Evolutionary conservation across 2,329 filamentous ascomycete genomes (phyloP), one percentile per base, ranked within the genome.

Genomic region (Chaetoscypha palmicola): DNA sequence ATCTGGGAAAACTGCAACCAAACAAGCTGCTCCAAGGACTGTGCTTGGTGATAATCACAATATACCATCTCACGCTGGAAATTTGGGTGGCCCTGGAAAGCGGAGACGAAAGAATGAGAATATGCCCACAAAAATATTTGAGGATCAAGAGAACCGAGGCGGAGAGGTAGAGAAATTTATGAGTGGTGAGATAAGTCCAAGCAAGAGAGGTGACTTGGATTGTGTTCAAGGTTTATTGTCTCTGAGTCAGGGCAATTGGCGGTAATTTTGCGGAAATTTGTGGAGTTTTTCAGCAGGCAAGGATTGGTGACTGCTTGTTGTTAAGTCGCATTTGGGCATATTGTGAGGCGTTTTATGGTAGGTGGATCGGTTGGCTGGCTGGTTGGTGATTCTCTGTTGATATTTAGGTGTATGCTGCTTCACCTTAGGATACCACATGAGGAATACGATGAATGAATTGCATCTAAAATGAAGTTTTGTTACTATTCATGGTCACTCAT

Each of bases 221-320:
- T 94, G 88, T 59, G 83, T 95, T 36, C 87, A 91, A 43, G 88
- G 88, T n/a, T 66, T 97, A 51, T 64, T 96, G 50, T 91, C 86
- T 39, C 71, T 97, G 35, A 94, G 88, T 58, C 86, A 94, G 66
- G 91, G 90, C n/a, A 87, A 87, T 59, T 96, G 90, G 89, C 76
- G 79, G 41, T 62, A 52, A 43, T 35, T 10, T 28, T 34, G 16
- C 8, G 20, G 12, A 12, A 21, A 12, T 31, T 14, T 14, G 9
- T 22, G 14, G 20, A 31, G 10, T n/a, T n/a, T n/a, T n/a, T n/a
- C n/a, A 11, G 17, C 17, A 23, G 5, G 24, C 31, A 17, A 17
- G 37, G 28, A n/a, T 10, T 14, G 17, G 30, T 14, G 16, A 24
- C 14, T 1, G 32, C 11, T 30, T 26, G n/a, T 23, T 32, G 19